Base-by-base conservation (phyloP, 1,139 yeast genomes). In the Nakaseomyces uthaithaninus region DNA sequence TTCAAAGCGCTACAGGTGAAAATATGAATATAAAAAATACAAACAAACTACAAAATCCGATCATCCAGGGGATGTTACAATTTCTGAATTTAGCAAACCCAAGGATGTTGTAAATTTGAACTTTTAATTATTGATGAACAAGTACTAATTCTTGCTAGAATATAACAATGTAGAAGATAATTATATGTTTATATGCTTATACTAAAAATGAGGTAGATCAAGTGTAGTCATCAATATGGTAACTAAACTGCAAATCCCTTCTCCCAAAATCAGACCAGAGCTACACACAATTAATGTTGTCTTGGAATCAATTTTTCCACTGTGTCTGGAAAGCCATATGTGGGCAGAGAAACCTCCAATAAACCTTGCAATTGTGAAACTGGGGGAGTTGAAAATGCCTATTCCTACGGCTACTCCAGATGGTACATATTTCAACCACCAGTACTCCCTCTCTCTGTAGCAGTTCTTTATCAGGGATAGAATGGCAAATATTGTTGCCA, bases 401-500 rank as follows among this genome's bases (percentile, higher is more conserved):
- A 91, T 82, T 1, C 98, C 98, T 10, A 87, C 95, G 0, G 98
- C 96, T 14, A 91, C 94, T 8, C 98, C 98, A 31, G 86, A 80
- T 1, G 98, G 98, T 16, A 60, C 47, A 42, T 45, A 54, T 18
- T 48, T 38, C 23, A 87, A 58, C 66, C 75, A 84, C 33, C 46
- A 49, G 37, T 62, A 58, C 8, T 51, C 49, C 5, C 62, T 52
- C 18, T 62, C 62, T 3, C 78, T 71, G 9, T 69, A 59, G 3
- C 72, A 52, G 51, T 80, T 80, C 50, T 80, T 80, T 25, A 77
- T 43, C 14, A 86, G 59, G 0, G 97, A 82, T 14, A 89, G 71
- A 3, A 71, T 40, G 0, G 78, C 91, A 63, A 87, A 89, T 0
- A 87, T 48, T 1, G 68, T 46, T 0, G 87, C 96, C 54, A 87